Evolutionary conservation across 108 stramenopile species (phyloP).

Genomic region (Skeletonema tropicum): DNA sequence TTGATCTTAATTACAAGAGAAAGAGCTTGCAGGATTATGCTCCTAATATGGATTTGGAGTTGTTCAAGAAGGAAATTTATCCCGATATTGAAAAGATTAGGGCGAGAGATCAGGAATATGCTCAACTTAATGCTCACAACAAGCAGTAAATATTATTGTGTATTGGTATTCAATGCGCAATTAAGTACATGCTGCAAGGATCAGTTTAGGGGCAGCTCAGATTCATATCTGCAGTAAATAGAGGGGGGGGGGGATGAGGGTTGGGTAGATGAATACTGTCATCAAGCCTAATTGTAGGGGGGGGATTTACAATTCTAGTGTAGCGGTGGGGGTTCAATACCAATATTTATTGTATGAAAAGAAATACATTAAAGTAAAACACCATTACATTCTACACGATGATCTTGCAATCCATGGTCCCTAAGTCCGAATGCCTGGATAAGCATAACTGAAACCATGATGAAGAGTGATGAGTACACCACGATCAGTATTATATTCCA

Average conservation of each 20-base stretch:
- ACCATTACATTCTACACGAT: conserved; percentile 43
- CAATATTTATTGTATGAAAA: neutral
- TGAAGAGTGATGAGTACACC: conserved; percentile 23
- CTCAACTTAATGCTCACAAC: conserved; percentile 80
- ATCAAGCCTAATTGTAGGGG: neutral
- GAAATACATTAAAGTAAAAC: conserved; percentile 24
- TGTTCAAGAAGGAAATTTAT: conserved; percentile 80
- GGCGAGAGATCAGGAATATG: conserved; percentile 82
- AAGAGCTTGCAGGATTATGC: conserved; percentile 87
- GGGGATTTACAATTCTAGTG: neutral
- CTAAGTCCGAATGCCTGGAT: conserved; percentile 33
- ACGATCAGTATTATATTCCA: conserved; percentile 28
- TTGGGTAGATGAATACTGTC: no score
- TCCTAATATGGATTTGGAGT: conserved; percentile 67
- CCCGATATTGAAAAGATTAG: conserved; percentile 78
- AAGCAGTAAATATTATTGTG: conserved; percentile 30
- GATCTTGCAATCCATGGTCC: conserved; percentile 29
- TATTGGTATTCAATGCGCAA: neutral
- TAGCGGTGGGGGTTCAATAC: neutral
- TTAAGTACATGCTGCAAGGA: neutral
- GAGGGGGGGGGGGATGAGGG: neutral
- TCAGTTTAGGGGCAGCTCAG: neutral
- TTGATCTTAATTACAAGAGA: conserved; percentile 85
- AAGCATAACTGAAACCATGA: conserved; percentile 29
- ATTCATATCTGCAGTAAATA: neutral